Evolutionary conservation across 257 asterid genomes (phyloP), one percentile per base, ranked within the genome.

Genomic region (Ligustrum vulgare): DNA sequence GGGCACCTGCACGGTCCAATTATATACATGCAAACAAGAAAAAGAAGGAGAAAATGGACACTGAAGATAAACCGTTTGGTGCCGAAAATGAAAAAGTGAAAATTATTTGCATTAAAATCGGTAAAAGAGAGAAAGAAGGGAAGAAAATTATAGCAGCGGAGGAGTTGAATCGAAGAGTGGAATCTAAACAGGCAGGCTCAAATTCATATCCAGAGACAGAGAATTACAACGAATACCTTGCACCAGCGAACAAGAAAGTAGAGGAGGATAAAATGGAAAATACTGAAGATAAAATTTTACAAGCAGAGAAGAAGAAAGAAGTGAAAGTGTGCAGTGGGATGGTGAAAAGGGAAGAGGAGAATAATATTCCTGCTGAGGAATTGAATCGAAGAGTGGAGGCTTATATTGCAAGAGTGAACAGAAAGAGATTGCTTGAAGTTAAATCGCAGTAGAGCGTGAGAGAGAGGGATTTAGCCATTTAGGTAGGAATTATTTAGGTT

Each of bases 371-470:
- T 6, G 20, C 12, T 2, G 25, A 20, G 64, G 64, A 56, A 20
- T 20, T 56, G 64, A 56, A 56, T 56, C 64, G 31, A 20, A 56
- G 64, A 56, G 64, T 56, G 64, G 64, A 56, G 31, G 64, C 64
- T 20, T 56, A 56, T 12, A 56, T 56, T 20, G 28, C 63, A 5
- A 54, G 63, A 10, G 63, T 54, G 22, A 54, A 54, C 0, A 54
- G 25, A 54, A 6, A 54, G 9, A 54, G 25, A n/a, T 54, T 54
- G 63, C 63, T 16, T 16, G 63, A 54, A 18, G 63, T 28, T 16
- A 54, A 15, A 54, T 54, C 25, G 0, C 20, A 1, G 28, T 16
- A 54, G 12, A 16, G 56, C 56, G 2, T 8, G 43, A 8, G 43
- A 9, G 43, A 39, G 8, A 8, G 39, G 39, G 8, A 6, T 5